Percentiles rank a stretch among this genome's conserved stretches.
phyloP scores from a whole-genome alignment of 139 green algal species.

The Edaphochlamys debaryana region DNA sequence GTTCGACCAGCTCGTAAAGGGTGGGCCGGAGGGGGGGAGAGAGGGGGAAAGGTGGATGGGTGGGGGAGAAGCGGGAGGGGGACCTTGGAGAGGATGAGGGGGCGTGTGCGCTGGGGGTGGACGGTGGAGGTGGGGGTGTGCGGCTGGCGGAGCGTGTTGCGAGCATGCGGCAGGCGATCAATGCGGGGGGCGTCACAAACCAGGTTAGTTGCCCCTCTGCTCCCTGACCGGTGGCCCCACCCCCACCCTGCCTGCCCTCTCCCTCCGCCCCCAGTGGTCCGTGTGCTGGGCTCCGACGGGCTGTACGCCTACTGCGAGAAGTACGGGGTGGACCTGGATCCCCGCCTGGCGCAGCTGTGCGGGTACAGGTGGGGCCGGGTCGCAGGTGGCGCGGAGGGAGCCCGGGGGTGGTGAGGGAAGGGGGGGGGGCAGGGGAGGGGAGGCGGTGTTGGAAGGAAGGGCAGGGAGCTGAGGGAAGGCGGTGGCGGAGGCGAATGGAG shows the following conservation, averaged over 20 bases:
- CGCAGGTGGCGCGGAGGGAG: not conserved
- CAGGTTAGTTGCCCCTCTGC: no score
- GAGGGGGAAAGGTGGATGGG: no score
- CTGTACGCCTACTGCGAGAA: constrained; percentile 82
- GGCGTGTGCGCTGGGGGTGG: no score
- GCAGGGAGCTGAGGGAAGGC: no score
- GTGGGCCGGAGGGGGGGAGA: not conserved
- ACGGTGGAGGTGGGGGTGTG: no score
- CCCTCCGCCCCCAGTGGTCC: not conserved
- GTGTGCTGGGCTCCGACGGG: constrained; percentile 91
- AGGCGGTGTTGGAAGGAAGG: no score
- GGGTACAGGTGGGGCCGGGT: constrained; percentile 61
- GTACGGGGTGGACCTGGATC: constrained; percentile 97
- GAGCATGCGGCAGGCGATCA: no score
- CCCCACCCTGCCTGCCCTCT: not conserved
- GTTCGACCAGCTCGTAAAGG: constrained; percentile 98
- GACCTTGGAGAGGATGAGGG: no score
- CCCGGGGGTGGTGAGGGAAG: not conserved
- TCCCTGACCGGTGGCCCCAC: no score
- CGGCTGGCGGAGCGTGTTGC: no score
- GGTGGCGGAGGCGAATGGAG: no score
- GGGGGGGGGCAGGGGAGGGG: not conserved
- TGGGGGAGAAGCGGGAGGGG: not conserved
- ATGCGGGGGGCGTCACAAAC: no score
- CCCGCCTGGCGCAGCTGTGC: constrained; percentile 88